phyloP scores from a whole-genome alignment of 768 basidiomycete genomes.

The Rhizopogon vinicolor region DNA sequence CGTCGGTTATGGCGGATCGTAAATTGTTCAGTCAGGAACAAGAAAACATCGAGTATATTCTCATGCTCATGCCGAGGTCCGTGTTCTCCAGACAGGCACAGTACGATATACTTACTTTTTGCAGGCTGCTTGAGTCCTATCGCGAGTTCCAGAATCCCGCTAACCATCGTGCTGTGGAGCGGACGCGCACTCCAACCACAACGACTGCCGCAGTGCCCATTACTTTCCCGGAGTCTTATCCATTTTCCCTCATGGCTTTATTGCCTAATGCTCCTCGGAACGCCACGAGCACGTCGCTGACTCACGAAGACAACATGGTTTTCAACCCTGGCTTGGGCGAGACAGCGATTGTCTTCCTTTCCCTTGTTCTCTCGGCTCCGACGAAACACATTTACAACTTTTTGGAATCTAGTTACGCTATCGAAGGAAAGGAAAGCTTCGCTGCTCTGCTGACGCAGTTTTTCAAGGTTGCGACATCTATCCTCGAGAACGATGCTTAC shows the following conservation, averaged over 20 bases:
- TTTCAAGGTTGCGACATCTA: conserved; percentile 77
- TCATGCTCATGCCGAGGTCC: conserved; percentile 81
- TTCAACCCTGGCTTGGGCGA: conserved; percentile 83
- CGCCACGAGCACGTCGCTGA: conserved; percentile 33
- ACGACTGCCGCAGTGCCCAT: conserved; percentile 59
- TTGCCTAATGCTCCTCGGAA: conserved; percentile 51
- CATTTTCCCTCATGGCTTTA: conserved; percentile 75
- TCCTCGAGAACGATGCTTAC: conserved; percentile 85
- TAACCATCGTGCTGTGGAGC: conserved; percentile 67
- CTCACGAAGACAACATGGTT: conserved; percentile 42
- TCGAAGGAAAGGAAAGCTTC: conserved; percentile 84
- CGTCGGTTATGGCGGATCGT: conserved; percentile 56
- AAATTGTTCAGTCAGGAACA: conserved; percentile 72
- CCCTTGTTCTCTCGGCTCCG: conserved; percentile 76
- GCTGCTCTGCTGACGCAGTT: conserved; percentile 65
- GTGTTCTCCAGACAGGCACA: conserved; percentile 11
- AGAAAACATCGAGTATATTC: conserved; percentile 84
- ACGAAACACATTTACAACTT: conserved; percentile 73
- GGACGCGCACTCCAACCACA: conserved; percentile 55
- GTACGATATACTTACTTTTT: conserved; percentile 4
- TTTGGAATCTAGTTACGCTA: conserved; percentile 76
- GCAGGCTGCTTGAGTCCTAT: conserved; percentile 83
- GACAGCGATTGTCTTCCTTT: conserved; percentile 78
- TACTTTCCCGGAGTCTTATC: conserved; percentile 92
- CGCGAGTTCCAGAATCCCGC: conserved; percentile 71